Evolutionary conservation across 441 rosid genomes (phyloP), one percentile per base, ranked within the genome.

Genomic region (Kokia cookei): DNA sequence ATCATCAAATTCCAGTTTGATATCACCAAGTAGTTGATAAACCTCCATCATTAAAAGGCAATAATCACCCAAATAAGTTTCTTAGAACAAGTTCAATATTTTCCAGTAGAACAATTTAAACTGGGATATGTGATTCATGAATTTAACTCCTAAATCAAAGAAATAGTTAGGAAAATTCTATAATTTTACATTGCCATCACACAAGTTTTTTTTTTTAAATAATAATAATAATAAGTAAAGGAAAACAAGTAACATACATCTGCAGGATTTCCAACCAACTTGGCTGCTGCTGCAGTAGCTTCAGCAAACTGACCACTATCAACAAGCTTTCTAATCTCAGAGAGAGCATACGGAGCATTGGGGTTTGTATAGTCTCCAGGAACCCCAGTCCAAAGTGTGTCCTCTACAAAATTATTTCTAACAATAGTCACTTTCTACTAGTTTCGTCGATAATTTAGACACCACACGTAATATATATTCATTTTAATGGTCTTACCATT

Each of bases 1-100:
- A 63, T 85, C 87, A 43, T 85, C 95, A 71, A 96, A 96, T 73
- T 91, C 85, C 69, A 93, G 71, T 80, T 85, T 88, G 69, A 95
- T 84, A 82, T 95, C 98, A 15, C 98, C 97, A 65, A 95, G 92
- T 59, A 90, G 81, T 82, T 91, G 97, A 76, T 95, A 95, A 77
- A 87, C 91, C 98, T 93, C 61, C 84, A 81, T 43, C 76, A 82
- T 63, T 29, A 78, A 22, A 87, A 74, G 71, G 47, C 48, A 53
- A 43, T 10, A 43, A 61, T 17, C 27, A 27, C 71, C 71, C 57
- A n/a, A 24, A 48, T 26, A 26, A 45, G 29, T 22, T 26, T 48
- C 71, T 66, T 66, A 45, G 14, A 72, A 60, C 12, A 58, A 43
- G n/a, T 24, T 24, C 40, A 42, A 29, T 14, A 11, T 24, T 43